Evolutionary conservation across 176 grass and related monocot genomes (phyloP), one percentile per base, ranked within the genome.

Genomic region (Guadua angustifolia): DNA sequence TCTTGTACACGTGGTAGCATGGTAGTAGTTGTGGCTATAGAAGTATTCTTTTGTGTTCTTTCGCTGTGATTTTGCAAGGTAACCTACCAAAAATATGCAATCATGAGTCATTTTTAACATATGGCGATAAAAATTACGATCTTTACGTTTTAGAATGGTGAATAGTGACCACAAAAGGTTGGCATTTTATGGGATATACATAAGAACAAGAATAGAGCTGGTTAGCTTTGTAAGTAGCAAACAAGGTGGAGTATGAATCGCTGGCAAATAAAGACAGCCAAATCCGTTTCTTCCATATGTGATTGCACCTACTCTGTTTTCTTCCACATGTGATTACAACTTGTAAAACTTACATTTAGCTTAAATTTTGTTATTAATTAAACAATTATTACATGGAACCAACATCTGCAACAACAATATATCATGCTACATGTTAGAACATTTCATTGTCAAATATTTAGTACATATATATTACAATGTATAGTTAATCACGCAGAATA

Each of bases 151-250:
- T 81, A 9, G 2, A 67, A 87, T 19, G 16, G 78, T 69, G 71
- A 60, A 87, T 19, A n/a, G 78, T 69, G 71, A 60, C 62, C 62
- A 61, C 71, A 2, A 1, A 19, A 18, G 7, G 2, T 46, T 87
- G 33, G 49, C n/a, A 45, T 53, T 53, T 85, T 7, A 10, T 57
- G 26, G 12, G 1, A 12, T 39, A 32, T 22, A 1, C 8, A 4
- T 14, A 4, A 1, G 14, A n/a, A 75, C 40, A 81, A 87, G 19
- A 68, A 10, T 15, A 21, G 19, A 50, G 79, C 69, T 69, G 71
- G 42, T 60, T 76, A 7, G 33, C 14, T n/a, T 82, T 82, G 79
- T 77, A 44, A 21, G 5, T 61, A 51, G 70, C 64, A 14, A 64
- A 16, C 2, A 1, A 12, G 4, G 0, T 52, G 24, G 5, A 32